Evolutionary conservation across 2,329 filamentous ascomycete genomes (phyloP), one percentile per base, ranked within the genome.

Genomic region (Leptosphaerulina australis): DNA sequence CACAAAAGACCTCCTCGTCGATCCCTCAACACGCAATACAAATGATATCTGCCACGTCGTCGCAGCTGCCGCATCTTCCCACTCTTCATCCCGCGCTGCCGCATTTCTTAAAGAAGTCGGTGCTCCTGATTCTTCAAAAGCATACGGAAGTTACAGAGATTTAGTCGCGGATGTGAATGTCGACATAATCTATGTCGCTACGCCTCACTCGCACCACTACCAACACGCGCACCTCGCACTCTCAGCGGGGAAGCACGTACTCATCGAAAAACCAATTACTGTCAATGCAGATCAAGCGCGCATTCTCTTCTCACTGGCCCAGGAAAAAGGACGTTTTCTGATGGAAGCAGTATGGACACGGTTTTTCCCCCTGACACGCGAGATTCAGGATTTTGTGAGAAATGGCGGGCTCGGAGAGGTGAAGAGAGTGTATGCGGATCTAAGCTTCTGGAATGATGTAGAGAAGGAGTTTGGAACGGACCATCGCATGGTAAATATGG

Each of bases 121-220:
- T 49, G 85, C 87, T n/a, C 85, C 88, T 2, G 74, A 79, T 11
- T 78, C 83, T 6, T 86, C 87, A 43, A 83, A 83, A 59, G 80
- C 86, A 5, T 93, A 96, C 67, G 89, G 87, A 50, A 88, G 85
- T 12, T 96, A 96, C 75, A 80, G 84, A 50, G 88, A 91, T 67
- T 83, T 96, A 17, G 90, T 92, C 17, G 80, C 81, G 26, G 89
- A 95, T 70, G 76, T 85, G 5, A 81, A 88, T 61, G 82, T 96
- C 58, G 88, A 95, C 72, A 90, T 94, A 63, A 77, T 96, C 76
- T 96, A 96, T 74, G 83, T 96, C 44, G 90, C 90, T 20, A 95
- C 91, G 1, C 91, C 91, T 11, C 91, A 96, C 77, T 91, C 88
- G 62, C 91, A 95, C 72, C 91, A 96, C 77, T 96, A 91, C 78